These are phyloP conservation scores for Calamus simplicifolius DNA, from an alignment of 176 grass and related monocot species.

Conservation along the genomic window DNA sequence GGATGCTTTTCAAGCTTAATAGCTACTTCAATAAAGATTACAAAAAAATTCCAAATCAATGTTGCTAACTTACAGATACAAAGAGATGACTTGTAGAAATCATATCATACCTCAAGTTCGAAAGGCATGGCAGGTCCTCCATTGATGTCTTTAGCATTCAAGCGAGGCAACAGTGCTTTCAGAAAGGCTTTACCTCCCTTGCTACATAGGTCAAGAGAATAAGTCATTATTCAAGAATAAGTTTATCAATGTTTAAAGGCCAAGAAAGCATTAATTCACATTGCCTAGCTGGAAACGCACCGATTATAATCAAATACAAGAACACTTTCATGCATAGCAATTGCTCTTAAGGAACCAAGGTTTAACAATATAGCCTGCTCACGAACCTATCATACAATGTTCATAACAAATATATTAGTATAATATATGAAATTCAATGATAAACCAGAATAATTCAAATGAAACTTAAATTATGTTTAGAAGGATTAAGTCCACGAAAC, in stretches of 20 bases:
- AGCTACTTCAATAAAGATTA: too few species aligned
- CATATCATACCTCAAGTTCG: conserved; percentile 79
- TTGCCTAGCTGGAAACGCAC: conserved; percentile 23
- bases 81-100: not conserved
- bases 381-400: conserved; percentile 54
- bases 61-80: too few species aligned
- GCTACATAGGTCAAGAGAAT: conserved; percentile 42
- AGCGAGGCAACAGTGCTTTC: conserved; percentile 62
- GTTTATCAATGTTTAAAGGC: not conserved
- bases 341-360: conserved; percentile 90
- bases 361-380: conserved; percentile 95
- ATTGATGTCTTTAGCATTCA: conserved; percentile 76
- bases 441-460: too few species aligned
- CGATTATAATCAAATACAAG: conserved; percentile 96
- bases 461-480: too few species aligned
- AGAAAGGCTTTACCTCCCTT: conserved; percentile 76
- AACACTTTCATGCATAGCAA: conserved; percentile 81
- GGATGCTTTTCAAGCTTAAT: too few species aligned
- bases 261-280: not conserved
- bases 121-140: conserved; percentile 85
- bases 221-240: conserved; percentile 3
- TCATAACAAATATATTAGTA: conserved; percentile 3
- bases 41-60: too few species aligned
- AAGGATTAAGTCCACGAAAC: too few species aligned
- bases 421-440: too few species aligned